Base-by-base conservation (phyloP, 306 rosid genomes). In the Canavalia gladiata region DNA sequence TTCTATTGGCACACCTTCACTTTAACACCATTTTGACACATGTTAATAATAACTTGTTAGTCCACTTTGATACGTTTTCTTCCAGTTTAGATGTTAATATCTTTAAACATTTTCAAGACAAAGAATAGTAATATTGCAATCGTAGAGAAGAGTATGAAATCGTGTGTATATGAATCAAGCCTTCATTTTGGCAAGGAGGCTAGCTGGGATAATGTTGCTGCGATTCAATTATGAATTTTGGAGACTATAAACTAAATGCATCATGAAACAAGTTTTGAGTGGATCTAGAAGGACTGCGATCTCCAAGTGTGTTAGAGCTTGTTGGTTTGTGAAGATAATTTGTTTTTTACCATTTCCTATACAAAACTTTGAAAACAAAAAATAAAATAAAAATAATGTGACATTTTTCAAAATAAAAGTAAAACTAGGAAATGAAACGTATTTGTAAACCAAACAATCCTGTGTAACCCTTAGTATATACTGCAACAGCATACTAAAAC, bases 11-110 rank as follows among this genome's bases (percentile, higher is more conserved):
- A 60, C 46, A 58, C 58, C 58, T 75, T 75, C 33, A 45, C 7
- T 42, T 37, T 54, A 66, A 50, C 43, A 52, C 67, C 56, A 66
- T 50, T 50, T 76, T 63, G 62, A 41, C 64, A 64, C 66, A 28
- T 65, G 42, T 64, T 2, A 18, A 4, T 25, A 10, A 31, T 31
- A 6, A 46, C 9, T 35, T 46, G 11, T 75, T 18, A 37, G 3
- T 41, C 42, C 35, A 41, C 41, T 12, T 64, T n/a, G 50, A 65
- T 65, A 65, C 34, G 11, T 34, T 49, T 9, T 50, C 4, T 9
- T 25, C 25, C 25, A 72, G 25, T 72, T 13, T 42, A 42, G 13
- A 74, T 25, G 8, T 55, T 73, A 54, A 4, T 13, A 18, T 18
- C 64, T 9, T n/a, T 33, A 33, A 13, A 13, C 5, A 29, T 33